These are phyloP conservation scores for Quercus gilva DNA, from an alignment of 306 rosid species.

Conservation along the genomic window DNA sequence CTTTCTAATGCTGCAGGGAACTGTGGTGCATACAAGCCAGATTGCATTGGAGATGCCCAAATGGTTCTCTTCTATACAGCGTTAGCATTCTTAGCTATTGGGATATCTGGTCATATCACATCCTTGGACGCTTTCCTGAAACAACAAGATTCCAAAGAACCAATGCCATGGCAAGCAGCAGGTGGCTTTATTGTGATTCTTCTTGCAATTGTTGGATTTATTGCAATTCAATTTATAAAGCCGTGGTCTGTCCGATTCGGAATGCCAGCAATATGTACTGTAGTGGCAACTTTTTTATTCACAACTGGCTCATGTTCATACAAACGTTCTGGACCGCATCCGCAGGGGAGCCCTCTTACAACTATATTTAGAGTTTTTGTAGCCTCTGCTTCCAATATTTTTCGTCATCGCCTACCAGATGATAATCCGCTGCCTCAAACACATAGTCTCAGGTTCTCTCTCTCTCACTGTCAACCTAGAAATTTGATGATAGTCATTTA, in stretches of 20 bases:
- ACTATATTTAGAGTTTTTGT: constrained; percentile 25
- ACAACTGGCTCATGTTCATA: constrained; percentile 19
- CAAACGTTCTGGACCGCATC: neutral
- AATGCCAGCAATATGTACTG: constrained; percentile 11
- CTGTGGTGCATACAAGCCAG: neutral
- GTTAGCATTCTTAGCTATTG: constrained; percentile 4
- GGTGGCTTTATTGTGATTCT: neutral
- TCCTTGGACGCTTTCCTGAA: neutral
- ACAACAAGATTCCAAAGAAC: neutral
- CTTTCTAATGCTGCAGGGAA: neutral
- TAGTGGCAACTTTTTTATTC: constrained; percentile 18
- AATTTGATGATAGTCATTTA: neutral
- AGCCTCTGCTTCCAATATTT: constrained; percentile 22
- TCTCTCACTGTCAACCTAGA: neutral
- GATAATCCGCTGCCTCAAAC: neutral
- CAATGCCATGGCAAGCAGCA: neutral
- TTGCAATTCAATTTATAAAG: constrained; percentile 21
- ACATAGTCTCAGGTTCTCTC: constrained; percentile 9
- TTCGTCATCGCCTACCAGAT: neutral
- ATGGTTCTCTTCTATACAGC: neutral
- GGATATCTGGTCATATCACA: neutral
- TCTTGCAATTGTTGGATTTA: constrained; percentile 2
- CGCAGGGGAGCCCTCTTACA: constrained; percentile 26
- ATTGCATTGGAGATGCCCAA: neutral
- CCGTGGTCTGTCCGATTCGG: constrained; percentile 31